Evolutionary conservation across 305 asterid species (phyloP).

Genomic region (Solanum hybrid): DNA sequence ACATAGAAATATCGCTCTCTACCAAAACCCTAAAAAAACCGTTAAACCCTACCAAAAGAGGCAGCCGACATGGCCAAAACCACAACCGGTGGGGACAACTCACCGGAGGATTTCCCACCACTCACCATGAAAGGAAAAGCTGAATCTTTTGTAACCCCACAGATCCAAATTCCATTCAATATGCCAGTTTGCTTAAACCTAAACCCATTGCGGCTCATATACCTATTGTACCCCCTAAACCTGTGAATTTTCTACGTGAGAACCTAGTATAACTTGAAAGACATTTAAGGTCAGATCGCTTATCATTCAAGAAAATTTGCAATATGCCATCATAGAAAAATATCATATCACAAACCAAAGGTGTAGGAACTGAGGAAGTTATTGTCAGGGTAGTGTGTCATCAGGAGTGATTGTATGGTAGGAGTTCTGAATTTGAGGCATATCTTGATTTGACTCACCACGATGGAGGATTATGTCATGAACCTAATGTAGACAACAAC

Average conservation of each 20-base stretch:
- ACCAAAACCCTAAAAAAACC: neutral
- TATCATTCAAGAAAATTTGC: neutral
- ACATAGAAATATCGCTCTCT: neutral
- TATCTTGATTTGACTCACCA: neutral
- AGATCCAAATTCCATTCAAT: neutral
- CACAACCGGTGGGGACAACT: neutral
- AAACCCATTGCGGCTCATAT: neutral
- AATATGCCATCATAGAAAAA: neutral
- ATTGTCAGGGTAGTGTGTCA: neutral
- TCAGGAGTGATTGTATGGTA: neutral
- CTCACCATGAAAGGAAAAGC: neutral
- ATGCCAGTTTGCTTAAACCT: neutral
- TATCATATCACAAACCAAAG: neutral
- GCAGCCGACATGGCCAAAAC: neutral
- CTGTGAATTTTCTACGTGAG: neutral
- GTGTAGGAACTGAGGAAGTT: neutral
- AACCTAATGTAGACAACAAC: neutral
- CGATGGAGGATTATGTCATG: neutral
- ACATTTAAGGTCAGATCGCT: neutral
- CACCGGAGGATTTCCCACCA: no score
- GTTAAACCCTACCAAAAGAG: neutral
- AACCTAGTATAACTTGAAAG: neutral
- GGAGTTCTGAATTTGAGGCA: neutral
- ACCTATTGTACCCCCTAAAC: neutral
- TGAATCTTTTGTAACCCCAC: no score